Evolutionary conservation across 768 basidiomycete genomes (phyloP).

Genomic region (Pleurotus platypus): DNA sequence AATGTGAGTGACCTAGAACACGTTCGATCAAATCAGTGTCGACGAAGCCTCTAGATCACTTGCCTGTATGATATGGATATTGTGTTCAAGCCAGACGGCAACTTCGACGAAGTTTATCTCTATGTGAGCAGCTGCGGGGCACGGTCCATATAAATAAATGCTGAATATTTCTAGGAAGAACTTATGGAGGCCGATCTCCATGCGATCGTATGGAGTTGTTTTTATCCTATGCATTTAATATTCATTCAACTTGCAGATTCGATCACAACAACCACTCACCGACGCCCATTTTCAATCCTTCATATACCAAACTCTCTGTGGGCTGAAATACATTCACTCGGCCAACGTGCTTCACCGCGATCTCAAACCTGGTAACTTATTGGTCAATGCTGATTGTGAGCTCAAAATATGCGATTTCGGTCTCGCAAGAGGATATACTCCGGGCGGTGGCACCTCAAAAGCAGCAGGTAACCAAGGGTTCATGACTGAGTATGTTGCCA

Average conservation of each 20-base stretch:
- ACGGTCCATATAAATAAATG: neutral
- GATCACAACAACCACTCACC: constrained; percentile 83
- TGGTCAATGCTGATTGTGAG: constrained; percentile 98
- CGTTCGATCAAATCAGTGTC: constrained; percentile 9
- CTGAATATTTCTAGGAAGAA: constrained; percentile 71
- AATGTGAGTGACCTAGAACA: constrained; percentile 55
- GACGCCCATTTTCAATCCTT: constrained; percentile 95
- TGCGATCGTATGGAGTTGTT: constrained; percentile 69
- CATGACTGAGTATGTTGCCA: constrained; percentile 99
- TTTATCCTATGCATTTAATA: neutral
- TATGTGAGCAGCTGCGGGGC: constrained; percentile 51
- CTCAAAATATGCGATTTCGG: constrained; percentile 99
- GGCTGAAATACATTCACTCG: constrained; percentile 96
- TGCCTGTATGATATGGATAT: constrained; percentile 99
- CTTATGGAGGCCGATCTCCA: constrained; percentile 99
- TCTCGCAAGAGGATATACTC: constrained; percentile 89
- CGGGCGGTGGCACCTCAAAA: constrained; percentile 70
- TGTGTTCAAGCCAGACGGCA: constrained; percentile 85
- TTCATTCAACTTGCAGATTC: constrained; percentile 46
- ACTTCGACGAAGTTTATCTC: constrained; percentile 96
- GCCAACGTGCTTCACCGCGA: constrained; percentile 97
- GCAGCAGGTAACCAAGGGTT: constrained; percentile 85
- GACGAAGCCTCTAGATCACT: constrained; percentile 63
- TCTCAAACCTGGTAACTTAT: constrained; percentile 90
- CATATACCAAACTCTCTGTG: constrained; percentile 97